These are phyloP conservation scores for Rhizodiscina lignyota DNA, from an alignment of 495 filamentous ascomycete genomes.

Conservation along the genomic window DNA sequence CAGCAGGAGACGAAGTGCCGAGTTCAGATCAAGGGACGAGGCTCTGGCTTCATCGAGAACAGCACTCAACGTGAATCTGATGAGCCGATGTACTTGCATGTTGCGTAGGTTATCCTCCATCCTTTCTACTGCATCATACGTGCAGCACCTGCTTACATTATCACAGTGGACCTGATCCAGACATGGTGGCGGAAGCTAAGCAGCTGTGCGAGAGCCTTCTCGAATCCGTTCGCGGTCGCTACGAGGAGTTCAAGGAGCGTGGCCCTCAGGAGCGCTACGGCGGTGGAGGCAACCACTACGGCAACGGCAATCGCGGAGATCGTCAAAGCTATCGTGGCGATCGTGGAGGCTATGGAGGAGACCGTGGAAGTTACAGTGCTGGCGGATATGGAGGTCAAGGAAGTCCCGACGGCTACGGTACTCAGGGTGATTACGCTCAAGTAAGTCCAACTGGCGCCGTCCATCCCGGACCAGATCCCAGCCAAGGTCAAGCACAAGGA, in stretches of 20 bases:
- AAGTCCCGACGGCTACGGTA: constrained; percentile 9
- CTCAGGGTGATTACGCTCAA: constrained; percentile 10
- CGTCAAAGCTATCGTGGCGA: too few species aligned
- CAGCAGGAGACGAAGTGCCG: constrained; percentile 86
- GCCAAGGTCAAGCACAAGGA: constrained; percentile 17
- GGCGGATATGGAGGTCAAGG: constrained; percentile 7
- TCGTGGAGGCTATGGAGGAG: constrained; percentile 7
- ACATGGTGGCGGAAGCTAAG: constrained; percentile 73
- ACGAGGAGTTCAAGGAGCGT: constrained; percentile 76
- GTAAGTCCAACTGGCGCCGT: constrained; percentile 1
- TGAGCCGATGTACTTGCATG: constrained; percentile 88
- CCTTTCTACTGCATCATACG: neutral
- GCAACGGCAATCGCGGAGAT: constrained; percentile 8
- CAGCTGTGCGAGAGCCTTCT: constrained; percentile 79
- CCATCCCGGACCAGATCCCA: too few species aligned
- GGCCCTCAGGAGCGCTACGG: constrained; percentile 45
- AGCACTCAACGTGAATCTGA: constrained; percentile 76
- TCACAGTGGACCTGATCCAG: constrained; percentile 66
- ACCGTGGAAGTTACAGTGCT: constrained; percentile 1
- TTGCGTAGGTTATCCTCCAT: constrained; percentile 50
- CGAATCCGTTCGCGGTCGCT: constrained; percentile 64
- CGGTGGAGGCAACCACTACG: constrained; percentile 7
- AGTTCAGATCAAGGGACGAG: constrained; percentile 93
- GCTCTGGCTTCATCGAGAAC: constrained; percentile 86
- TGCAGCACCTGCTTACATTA: neutral